These are phyloP conservation scores for Exidia glandulosa DNA, from an alignment of 768 basidiomycete species.

Conservation along the genomic window DNA sequence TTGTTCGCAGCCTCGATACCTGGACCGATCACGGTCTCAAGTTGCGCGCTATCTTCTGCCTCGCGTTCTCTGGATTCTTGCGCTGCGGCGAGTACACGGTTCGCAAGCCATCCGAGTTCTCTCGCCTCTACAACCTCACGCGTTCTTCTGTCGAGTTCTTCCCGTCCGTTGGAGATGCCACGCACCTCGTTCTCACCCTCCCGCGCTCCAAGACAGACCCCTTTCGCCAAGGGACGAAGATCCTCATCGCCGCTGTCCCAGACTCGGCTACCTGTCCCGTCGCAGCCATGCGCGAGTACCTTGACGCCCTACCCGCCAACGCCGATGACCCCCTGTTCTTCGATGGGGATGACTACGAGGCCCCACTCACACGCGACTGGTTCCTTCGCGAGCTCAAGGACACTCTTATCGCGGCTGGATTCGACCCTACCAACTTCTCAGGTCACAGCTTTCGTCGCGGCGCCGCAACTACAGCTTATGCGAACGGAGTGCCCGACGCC, in stretches of 20 bases:
- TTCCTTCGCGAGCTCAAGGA: slow-evolving; percentile 1
- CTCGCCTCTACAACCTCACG: slow-evolving; percentile 12
- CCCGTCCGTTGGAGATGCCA: slow-evolving; percentile 13
- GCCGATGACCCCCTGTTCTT: slow-evolving; percentile 7
- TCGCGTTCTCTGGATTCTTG: slow-evolving; percentile 13
- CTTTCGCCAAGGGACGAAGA: slow-evolving; percentile 18
- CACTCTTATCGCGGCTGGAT: slow-evolving; percentile 1
- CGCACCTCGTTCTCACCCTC: slow-evolving; percentile 14
- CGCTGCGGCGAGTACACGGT: slow-evolving; percentile 16
- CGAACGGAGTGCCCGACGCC: slow-evolving; percentile 19
- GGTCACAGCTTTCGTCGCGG: slow-evolving; percentile 1
- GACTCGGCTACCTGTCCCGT: slow-evolving; percentile 8
- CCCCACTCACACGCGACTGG: slow-evolving; percentile 3
- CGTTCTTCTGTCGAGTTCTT: slow-evolving; percentile 17
- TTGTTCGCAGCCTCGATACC: background rate
- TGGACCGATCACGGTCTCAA: background rate
- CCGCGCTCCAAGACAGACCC: slow-evolving; percentile 29
- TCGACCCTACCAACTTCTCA: slow-evolving; percentile 1
- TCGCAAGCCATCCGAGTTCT: slow-evolving; percentile 4
- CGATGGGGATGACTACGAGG: background rate
- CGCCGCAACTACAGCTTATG: slow-evolving; percentile 18
- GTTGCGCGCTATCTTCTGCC: slow-evolving; percentile 10
- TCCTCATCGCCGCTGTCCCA: slow-evolving; percentile 12
- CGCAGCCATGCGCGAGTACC: slow-evolving; percentile 5
- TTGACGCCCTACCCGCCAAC: background rate